Conservation (phyloP, 176 grass and related monocot species). For the Cymbopogon citratus region DNA sequence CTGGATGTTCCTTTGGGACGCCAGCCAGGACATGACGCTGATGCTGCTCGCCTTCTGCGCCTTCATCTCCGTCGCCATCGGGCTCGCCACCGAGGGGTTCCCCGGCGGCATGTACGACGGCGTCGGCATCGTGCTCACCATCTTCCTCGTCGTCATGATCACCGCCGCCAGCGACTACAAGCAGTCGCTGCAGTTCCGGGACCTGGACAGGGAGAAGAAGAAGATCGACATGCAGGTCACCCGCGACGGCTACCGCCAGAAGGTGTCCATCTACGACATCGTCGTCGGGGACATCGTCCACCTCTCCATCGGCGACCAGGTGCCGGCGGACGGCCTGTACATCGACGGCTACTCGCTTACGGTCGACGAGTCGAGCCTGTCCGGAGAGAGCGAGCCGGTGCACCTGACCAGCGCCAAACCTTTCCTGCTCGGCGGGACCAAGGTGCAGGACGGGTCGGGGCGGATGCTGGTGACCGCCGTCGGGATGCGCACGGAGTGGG, state of each 20-base stretch:
- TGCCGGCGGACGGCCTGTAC: constrained; percentile 78
- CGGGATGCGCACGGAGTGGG: constrained; percentile 96
- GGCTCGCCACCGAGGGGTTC: constrained; percentile 80
- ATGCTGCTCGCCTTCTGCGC: constrained; percentile 84
- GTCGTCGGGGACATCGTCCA: constrained; percentile 87
- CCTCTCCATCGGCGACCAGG: constrained; percentile 86
- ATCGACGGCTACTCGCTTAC: constrained; percentile 73
- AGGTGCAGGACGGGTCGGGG: constrained; percentile 89
- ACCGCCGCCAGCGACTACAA: constrained; percentile 92
- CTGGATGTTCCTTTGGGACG: constrained; percentile 91
- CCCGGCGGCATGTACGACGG: constrained; percentile 79
- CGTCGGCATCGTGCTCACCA: constrained; percentile 74
- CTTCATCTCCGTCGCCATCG: constrained; percentile 59
- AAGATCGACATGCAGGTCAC: constrained; percentile 87
- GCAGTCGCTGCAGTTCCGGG: constrained; percentile 90
- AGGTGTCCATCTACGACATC: constrained; percentile 86
- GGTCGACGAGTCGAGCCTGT: constrained; percentile 85
- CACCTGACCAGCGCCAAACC: constrained; percentile 48
- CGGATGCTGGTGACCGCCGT: constrained; percentile 89
- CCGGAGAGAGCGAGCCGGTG: constrained; percentile 86
- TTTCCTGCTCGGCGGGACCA: constrained; percentile 89
- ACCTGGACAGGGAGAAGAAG: constrained; percentile 98
- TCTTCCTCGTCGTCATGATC: constrained; percentile 68
- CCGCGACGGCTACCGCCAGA: constrained; percentile 80
- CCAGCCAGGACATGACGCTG: constrained; percentile 82